phyloP scores from a whole-genome alignment of 2,329 filamentous ascomycete species.

The Pseudocercospora eumusae region DNA sequence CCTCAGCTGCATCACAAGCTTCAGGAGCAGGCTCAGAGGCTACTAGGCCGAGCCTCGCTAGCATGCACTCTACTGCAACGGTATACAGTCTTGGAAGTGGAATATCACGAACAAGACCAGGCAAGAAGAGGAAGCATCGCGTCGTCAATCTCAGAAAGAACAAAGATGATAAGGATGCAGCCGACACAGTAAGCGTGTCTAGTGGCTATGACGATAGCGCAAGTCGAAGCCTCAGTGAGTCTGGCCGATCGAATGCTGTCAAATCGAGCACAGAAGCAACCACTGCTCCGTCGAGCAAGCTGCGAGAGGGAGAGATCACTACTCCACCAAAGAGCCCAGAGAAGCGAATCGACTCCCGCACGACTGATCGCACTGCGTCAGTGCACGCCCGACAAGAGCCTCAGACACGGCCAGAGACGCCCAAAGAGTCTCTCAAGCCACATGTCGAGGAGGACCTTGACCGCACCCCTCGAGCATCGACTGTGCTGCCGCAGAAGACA shows the following conservation, averaged over 20 bases:
- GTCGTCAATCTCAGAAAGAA: conserved; percentile 77
- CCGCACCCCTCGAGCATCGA: conserved; percentile 40
- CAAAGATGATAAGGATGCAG: conserved; percentile 53
- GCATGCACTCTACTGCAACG: conserved; percentile 57
- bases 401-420: conserved; percentile 25
- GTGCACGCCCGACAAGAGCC: neutral
- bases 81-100: conserved; percentile 59
- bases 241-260: conserved; percentile 48
- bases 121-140: conserved; percentile 78
- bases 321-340: conserved; percentile 55
- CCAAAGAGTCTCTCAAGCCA: conserved; percentile 16
- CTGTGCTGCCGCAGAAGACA: conserved; percentile 28
- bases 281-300: conserved; percentile 24
- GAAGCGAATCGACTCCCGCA: conserved; percentile 40
- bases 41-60: conserved; percentile 68
- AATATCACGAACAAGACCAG: conserved; percentile 60
- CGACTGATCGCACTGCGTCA: conserved; percentile 10
- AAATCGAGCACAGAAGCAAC: conserved; percentile 61
- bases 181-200: conserved; percentile 44
- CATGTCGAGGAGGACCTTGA: conserved; percentile 39
- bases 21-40: conserved; percentile 66
- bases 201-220: conserved; percentile 45
- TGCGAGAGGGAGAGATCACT: conserved; percentile 41
- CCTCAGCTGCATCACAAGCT: conserved; percentile 57
- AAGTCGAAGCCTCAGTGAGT: conserved; percentile 25